Evolutionary conservation across 257 asterid species (phyloP).

Genomic region (Solanum clarkiae): DNA sequence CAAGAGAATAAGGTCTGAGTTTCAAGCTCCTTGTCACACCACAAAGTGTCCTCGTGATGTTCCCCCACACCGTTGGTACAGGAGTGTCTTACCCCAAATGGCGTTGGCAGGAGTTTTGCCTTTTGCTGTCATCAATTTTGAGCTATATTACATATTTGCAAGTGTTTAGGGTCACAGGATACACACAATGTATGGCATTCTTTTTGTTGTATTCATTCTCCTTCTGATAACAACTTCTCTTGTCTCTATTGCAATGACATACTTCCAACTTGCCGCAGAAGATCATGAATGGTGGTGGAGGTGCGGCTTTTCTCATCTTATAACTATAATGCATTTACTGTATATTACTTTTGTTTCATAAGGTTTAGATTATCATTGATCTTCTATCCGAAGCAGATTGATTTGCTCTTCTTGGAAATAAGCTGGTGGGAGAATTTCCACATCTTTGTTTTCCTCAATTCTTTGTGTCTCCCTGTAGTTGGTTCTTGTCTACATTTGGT

Average conservation of each 20-base stretch:
- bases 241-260: constrained; percentile 1
- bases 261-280: constrained; percentile 7
- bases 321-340: background rate
- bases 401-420: background rate
- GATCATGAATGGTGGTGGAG: constrained; percentile 20
- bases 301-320: background rate
- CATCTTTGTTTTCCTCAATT: background rate
- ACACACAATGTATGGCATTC: constrained; percentile 4
- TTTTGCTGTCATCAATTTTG: background rate
- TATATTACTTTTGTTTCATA: background rate
- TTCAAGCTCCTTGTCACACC: constrained; percentile 12
- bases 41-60: constrained; percentile 11
- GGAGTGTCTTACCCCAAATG: constrained; percentile 4
- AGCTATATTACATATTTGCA: constrained; percentile 6
- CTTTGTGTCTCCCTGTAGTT: background rate
- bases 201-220: constrained; percentile 1
- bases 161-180: constrained; percentile 13
- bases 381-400: background rate
- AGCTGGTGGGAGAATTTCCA: background rate
- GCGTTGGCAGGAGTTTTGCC: constrained; percentile 11
- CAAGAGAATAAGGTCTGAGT: background rate
- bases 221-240: constrained; percentile 4
- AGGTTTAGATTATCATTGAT: background rate
- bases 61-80: constrained; percentile 8
- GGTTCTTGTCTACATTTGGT: background rate